Percentiles rank a stretch among this genome's conserved stretches.
Conservation (phyloP, 225 moss, liverwort and hornwort genomes). For the Takakia lepidozioides region DNA sequence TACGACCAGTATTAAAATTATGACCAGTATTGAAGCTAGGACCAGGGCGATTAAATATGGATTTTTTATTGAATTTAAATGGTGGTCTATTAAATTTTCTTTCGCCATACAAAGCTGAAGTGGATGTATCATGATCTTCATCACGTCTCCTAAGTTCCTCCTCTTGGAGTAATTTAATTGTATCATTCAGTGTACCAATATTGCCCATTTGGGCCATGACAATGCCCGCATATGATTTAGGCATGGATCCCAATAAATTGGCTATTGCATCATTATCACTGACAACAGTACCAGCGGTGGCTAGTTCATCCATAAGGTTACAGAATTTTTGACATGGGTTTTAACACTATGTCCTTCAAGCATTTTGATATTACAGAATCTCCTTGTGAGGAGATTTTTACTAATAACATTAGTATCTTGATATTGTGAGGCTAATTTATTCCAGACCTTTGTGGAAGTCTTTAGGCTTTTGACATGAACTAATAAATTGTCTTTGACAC, state of each 20-base stretch:
- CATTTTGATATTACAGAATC: background rate
- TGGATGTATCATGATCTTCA: background rate
- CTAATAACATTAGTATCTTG: background rate
- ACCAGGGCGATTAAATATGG: background rate
- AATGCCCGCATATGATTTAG: background rate
- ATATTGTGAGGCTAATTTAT: background rate
- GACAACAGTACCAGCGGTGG: background rate
- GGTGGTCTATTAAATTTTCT: background rate
- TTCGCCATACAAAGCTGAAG: background rate
- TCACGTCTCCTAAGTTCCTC: background rate
- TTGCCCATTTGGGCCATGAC: background rate
- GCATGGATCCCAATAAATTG: background rate
- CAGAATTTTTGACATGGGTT: background rate
- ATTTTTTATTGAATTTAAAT: background rate
- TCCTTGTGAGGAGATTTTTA: conserved; percentile 1
- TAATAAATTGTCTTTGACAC: too few relatives aligned
- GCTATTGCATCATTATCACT: background rate
- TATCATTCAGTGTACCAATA: background rate
- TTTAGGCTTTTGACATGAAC: background rate
- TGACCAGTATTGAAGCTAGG: background rate
- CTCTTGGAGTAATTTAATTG: background rate
- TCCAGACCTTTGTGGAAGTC: background rate
- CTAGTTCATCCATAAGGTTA: background rate
- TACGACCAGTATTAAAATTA: too few relatives aligned
- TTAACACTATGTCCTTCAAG: background rate